Evolutionary conservation across 2,329 filamentous ascomycete genomes (phyloP).

Genomic region (Grosmannia clavigera): DNA sequence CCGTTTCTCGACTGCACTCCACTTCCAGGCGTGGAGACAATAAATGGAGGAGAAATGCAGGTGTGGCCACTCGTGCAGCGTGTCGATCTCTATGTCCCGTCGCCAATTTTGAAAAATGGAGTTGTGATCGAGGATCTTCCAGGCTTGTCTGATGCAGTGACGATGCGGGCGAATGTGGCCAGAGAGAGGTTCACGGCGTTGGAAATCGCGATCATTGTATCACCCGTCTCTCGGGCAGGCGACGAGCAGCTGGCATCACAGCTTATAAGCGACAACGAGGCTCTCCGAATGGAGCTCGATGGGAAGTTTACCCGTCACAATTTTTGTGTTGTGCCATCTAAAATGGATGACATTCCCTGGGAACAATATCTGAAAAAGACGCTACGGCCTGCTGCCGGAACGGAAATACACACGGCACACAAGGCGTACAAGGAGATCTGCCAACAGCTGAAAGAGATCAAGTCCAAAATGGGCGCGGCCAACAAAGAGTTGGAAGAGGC

Average conservation of each 20-base stretch:
- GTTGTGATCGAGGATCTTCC: slow-evolving; percentile 41
- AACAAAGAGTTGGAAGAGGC: not conserved
- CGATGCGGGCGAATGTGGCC: slow-evolving; percentile 16
- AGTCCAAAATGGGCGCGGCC: not conserved
- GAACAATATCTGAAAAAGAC: not conserved
- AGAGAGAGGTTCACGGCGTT: slow-evolving; percentile 11
- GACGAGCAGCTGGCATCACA: slow-evolving; percentile 14
- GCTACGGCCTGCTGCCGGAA: not conserved
- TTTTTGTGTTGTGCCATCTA: slow-evolving; percentile 17
- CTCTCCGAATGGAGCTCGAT: slow-evolving; percentile 17
- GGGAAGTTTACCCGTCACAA: slow-evolving; percentile 14
- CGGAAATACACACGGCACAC: not conserved
- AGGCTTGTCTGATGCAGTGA: slow-evolving; percentile 31
- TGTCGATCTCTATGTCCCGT: slow-evolving; percentile 30
- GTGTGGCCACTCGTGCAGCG: slow-evolving; percentile 25
- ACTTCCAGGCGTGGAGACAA: not conserved
- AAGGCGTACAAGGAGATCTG: not conserved
- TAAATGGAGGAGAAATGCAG: not conserved
- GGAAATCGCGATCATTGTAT: slow-evolving; percentile 18
- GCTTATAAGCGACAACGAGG: slow-evolving; percentile 17
- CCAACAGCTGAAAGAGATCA: not conserved
- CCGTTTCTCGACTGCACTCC: slow-evolving; percentile 6
- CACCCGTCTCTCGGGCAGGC: slow-evolving; percentile 14
- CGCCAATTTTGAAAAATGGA: slow-evolving; percentile 32
- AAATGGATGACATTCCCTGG: slow-evolving; percentile 18